Conservation (phyloP, 768 basidiomycete species). For the Mycena belliarum region DNA sequence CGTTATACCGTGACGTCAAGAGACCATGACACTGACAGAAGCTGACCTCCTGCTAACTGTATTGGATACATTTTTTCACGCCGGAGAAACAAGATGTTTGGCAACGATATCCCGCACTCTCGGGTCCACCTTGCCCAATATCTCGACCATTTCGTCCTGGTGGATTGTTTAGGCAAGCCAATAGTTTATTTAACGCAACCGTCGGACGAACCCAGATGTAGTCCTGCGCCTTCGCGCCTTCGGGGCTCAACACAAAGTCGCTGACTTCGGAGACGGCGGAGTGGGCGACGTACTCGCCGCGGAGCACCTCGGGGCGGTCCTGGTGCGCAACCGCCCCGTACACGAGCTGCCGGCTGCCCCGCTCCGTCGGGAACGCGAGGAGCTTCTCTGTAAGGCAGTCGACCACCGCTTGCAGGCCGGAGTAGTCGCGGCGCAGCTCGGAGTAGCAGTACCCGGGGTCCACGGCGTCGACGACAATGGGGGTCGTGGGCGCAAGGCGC, state of each 20-base stretch:
- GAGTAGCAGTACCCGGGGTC: slow-evolving; percentile 26
- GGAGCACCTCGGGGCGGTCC: slow-evolving; percentile 7
- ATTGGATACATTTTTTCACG: no score
- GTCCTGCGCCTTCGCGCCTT: slow-evolving; percentile 19
- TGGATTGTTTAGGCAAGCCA: no score
- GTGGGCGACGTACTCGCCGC: slow-evolving; percentile 16
- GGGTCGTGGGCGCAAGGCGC: slow-evolving; percentile 9
- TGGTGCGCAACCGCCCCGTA: slow-evolving; percentile 17
- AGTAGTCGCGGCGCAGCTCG: slow-evolving; percentile 14
- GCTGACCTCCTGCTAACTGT: no score
- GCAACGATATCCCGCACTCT: slow-evolving; percentile 16
- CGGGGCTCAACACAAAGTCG: slow-evolving; percentile 23
- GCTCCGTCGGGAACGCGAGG: slow-evolving; percentile 23
- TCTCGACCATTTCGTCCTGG: slow-evolving; percentile 24
- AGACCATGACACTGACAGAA: no score
- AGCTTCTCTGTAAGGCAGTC: neutral
- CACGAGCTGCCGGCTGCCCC: slow-evolving; percentile 26
- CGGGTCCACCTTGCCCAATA: slow-evolving; percentile 22
- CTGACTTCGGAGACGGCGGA: slow-evolving; percentile 22
- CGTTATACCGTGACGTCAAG: no score
- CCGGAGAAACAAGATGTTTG: slow-evolving; percentile 13
- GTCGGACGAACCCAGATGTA: slow-evolving; percentile 19
- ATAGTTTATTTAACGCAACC: neutral
- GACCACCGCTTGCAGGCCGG: neutral
- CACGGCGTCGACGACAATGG: slow-evolving; percentile 18